Conservation (phyloP, 1,139 yeast species). For the Suhomyces ambrosiae region DNA sequence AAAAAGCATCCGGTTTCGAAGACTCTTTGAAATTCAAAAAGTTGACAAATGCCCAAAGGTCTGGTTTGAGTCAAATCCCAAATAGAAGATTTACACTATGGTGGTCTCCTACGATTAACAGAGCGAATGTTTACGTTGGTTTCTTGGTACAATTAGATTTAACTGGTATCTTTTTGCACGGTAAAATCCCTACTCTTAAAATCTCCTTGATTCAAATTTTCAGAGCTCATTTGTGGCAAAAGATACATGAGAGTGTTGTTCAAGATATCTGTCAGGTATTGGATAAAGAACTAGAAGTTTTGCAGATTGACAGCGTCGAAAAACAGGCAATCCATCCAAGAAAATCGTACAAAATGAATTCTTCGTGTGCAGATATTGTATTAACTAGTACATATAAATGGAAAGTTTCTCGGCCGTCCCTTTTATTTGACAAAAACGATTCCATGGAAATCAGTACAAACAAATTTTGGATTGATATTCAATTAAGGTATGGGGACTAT, state of each 20-base stretch:
- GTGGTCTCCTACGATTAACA: constrained; percentile 99
- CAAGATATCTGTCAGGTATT: constrained; percentile 91
- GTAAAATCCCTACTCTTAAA: constrained; percentile 95
- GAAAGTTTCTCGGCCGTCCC: constrained; percentile 83
- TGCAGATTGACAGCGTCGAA: constrained; percentile 83
- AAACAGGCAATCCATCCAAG: constrained; percentile 96
- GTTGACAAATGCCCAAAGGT: constrained; percentile 94
- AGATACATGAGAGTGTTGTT: constrained; percentile 93
- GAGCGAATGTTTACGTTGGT: constrained; percentile 98
- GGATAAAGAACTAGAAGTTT: constrained; percentile 81
- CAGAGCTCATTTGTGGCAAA: constrained; percentile 98
- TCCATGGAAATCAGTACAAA: constrained; percentile 54
- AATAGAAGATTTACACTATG: constrained; percentile 95
- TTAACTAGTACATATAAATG: constrained; percentile 76
- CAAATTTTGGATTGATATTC: constrained; percentile 95
- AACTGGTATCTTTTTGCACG: constrained; percentile 96
- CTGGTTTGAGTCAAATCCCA: constrained; percentile 97
- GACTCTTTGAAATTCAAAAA: constrained; percentile 93
- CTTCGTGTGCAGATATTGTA: constrained; percentile 90
- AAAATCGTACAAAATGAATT: constrained; percentile 95
- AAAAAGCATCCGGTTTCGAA: constrained; percentile 94
- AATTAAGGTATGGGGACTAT: constrained; percentile 92
- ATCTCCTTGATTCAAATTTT: constrained; percentile 94
- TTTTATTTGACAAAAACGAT: constrained; percentile 66
- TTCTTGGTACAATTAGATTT: constrained; percentile 93